A percentile compares a stretch with the other conserved stretches of the same genome.
These are phyloP conservation scores for Fistulina hepatica DNA, from an alignment of 1,284 basidiomycete genomes.

Conservation along the genomic window DNA sequence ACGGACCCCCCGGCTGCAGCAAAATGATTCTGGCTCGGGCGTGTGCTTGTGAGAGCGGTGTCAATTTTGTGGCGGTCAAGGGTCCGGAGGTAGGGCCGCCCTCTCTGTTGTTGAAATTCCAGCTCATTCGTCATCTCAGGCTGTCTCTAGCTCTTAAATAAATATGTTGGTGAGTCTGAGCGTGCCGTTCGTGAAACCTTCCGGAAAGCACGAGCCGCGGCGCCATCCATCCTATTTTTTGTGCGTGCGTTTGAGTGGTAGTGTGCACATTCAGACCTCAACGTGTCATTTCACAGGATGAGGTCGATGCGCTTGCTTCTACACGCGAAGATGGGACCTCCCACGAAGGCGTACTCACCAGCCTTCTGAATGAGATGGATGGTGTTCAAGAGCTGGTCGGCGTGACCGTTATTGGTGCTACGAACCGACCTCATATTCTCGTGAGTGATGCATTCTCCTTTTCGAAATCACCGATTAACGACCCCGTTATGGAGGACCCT, in stretches of 20 bases:
- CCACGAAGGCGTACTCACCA: slow-evolving; percentile 87
- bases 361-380: slow-evolving; percentile 96
- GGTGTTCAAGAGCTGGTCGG: slow-evolving; percentile 90
- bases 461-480: background rate
- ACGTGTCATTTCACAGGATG: slow-evolving; percentile 60
- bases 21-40: slow-evolving; percentile 94
- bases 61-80: slow-evolving; percentile 98
- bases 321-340: slow-evolving; percentile 58
- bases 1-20: slow-evolving; percentile 95
- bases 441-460: slow-evolving; percentile 35
- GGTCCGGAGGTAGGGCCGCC: slow-evolving; percentile 92
- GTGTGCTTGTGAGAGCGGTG: slow-evolving; percentile 87
- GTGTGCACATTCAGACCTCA: slow-evolving; percentile 5
- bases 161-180: slow-evolving; percentile 97
- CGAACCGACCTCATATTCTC: slow-evolving; percentile 89
- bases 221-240: slow-evolving; percentile 95
- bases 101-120: no score
- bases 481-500: slow-evolving; percentile 66
- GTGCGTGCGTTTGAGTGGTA: slow-evolving; percentile 43
- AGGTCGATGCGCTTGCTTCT: slow-evolving; percentile 89
- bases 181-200: slow-evolving; percentile 92
- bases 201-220: slow-evolving; percentile 84
- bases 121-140: slow-evolving; percentile 1
- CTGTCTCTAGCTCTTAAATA: slow-evolving; percentile 69
- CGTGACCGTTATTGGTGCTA: slow-evolving; percentile 92